phyloP scores from a whole-genome alignment of 176 grass and related monocot species.

The Thalia dealbata region DNA sequence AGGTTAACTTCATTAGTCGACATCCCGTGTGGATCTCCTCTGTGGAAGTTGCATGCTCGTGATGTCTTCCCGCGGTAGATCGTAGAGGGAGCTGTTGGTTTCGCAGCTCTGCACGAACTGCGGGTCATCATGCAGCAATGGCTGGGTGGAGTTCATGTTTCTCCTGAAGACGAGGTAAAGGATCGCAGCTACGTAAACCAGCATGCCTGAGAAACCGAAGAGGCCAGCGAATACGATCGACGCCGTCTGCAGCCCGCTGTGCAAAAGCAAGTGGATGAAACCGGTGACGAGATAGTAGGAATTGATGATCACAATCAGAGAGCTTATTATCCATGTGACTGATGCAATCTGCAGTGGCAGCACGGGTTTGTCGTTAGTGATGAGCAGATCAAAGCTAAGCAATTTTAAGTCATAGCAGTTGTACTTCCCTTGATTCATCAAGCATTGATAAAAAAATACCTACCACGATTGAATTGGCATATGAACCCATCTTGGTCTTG shows the following conservation, averaged over 20 bases:
- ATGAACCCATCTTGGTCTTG: constrained; percentile 77
- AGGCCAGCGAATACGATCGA: constrained; percentile 68
- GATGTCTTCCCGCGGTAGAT: constrained; percentile 84
- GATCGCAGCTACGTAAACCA: constrained; percentile 57
- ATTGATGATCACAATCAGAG: constrained; percentile 67
- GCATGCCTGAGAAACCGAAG: constrained; percentile 69
- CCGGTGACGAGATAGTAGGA: constrained; percentile 61
- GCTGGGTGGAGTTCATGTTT: constrained; percentile 55
- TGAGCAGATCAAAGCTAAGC: neutral
- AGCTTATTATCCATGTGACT: constrained; percentile 72
- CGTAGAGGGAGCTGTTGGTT: constrained; percentile 32
- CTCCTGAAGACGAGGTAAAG: constrained; percentile 71
- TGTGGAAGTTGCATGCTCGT: constrained; percentile 90
- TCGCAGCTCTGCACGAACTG: constrained; percentile 13
- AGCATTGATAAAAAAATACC: neutral
- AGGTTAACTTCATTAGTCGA: constrained; percentile 27
- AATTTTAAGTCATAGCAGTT: neutral
- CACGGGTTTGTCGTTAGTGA: neutral
- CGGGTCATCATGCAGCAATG: constrained; percentile 37
- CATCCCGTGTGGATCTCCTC: constrained; percentile 27
- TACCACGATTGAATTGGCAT: constrained; percentile 65
- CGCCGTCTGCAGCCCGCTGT: constrained; percentile 38
- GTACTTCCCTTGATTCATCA: neutral
- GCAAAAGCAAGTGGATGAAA: constrained; percentile 54
- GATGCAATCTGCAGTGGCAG: constrained; percentile 40